Conservation (phyloP, 495 filamentous ascomycete species). For the Pseudomonodictys pantanalensis region DNA sequence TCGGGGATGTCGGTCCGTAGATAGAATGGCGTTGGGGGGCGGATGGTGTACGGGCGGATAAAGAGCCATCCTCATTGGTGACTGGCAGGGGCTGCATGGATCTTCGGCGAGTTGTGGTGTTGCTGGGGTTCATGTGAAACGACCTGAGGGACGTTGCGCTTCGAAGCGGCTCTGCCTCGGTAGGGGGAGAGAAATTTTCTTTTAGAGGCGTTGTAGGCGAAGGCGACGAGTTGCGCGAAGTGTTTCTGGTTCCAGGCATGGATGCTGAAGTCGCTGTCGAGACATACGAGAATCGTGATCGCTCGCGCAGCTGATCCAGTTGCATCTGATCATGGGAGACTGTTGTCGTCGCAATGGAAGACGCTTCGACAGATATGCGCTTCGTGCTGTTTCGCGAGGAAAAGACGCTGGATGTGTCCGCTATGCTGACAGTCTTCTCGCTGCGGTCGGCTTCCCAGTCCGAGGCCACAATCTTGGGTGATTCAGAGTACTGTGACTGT, state of each 20-base stretch:
- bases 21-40: conserved; percentile 23
- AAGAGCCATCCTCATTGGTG: conserved; percentile 28
- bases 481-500: conserved; percentile 27
- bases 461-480: conserved; percentile 27
- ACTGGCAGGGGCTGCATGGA: conserved; percentile 36
- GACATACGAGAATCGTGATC: conserved; percentile 34
- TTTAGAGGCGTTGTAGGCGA: conserved; percentile 31
- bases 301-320: conserved; percentile 33
- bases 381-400: conserved; percentile 24
- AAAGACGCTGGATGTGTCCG: conserved; percentile 24
- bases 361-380: conserved; percentile 25
- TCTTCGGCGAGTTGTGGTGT: conserved; percentile 28
- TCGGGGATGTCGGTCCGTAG: conserved; percentile 23
- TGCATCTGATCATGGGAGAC: conserved; percentile 30
- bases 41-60: conserved; percentile 6
- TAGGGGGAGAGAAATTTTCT: conserved; percentile 26
- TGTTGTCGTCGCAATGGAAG: conserved; percentile 33
- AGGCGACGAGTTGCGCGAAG: conserved; percentile 36
- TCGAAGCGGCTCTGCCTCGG: conserved; percentile 26
- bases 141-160: conserved; percentile 30
- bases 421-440: conserved; percentile 19
- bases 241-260: conserved; percentile 30
- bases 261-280: conserved; percentile 31
- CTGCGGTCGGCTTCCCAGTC: conserved; percentile 28
- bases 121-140: conserved; percentile 34